Conservation (phyloP, 768 basidiomycete species). For the Coprinopsis strossmayeri region DNA sequence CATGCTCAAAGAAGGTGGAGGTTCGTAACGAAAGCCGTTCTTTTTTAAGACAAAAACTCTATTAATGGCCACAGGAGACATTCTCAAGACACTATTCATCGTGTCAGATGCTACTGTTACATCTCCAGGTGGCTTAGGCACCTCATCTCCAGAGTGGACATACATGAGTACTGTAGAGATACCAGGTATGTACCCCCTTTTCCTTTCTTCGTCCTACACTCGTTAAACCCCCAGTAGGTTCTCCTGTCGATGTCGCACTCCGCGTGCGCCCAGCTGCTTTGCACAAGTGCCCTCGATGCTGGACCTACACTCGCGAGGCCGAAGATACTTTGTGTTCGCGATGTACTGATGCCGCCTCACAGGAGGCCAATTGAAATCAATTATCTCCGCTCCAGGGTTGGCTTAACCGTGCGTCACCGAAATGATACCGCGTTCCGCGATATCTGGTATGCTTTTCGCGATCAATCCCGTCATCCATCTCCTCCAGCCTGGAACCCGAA, state of each 20-base stretch:
- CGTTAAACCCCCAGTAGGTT: conserved; percentile 11
- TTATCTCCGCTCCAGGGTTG: background rate
- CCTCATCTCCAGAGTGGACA: conserved; percentile 39
- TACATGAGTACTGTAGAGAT: conserved; percentile 37
- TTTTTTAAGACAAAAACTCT: conserved; percentile 23
- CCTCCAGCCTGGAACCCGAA: conserved; percentile 8
- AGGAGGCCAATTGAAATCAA: background rate
- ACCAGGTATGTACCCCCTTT: conserved; percentile 30
- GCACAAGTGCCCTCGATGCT: conserved; percentile 87
- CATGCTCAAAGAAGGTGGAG: conserved; percentile 34
- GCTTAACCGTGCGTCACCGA: conserved; percentile 8
- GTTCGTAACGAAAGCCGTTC: background rate
- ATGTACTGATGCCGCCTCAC: conserved; percentile 35
- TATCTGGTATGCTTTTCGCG: conserved; percentile 5
- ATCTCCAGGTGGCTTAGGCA: conserved; percentile 36
- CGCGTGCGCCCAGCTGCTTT: conserved; percentile 54
- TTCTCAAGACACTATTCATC: conserved; percentile 72
- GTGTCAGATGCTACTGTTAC: conserved; percentile 63
- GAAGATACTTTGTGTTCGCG: conserved; percentile 56
- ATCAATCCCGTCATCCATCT: conserved; percentile 2
- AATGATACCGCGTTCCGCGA: conserved; percentile 7
- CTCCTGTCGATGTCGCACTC: conserved; percentile 34
- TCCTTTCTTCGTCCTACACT: background rate
- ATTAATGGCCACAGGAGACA: conserved; percentile 38
- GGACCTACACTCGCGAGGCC: conserved; percentile 60